Conservation (phyloP, 148 eudicot genomes). For the Rhododendron griersonianum region DNA sequence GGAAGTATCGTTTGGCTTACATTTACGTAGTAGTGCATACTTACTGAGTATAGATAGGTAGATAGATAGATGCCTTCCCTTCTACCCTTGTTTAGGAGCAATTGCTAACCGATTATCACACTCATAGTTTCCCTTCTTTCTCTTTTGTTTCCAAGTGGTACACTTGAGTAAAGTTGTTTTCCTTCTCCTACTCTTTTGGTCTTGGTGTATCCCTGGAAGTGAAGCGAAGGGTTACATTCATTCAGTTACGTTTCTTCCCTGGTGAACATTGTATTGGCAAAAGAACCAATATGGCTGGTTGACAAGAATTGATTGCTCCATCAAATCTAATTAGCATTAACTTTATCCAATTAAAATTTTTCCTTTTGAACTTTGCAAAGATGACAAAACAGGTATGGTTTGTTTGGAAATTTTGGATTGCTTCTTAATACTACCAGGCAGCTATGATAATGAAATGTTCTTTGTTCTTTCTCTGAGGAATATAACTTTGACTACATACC, state of each 20-base stretch:
- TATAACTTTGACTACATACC: not conserved
- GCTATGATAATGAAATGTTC: not conserved
- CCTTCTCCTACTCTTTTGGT: not conserved
- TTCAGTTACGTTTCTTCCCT: not conserved
- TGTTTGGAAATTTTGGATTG: not conserved
- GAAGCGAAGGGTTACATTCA: not conserved
- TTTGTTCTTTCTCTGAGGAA: not conserved
- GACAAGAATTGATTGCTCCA: not conserved
- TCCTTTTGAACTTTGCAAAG: not conserved
- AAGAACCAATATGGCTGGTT: not conserved
- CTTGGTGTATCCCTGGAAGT: not conserved
- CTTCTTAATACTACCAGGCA: not conserved
- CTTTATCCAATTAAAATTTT: not conserved
- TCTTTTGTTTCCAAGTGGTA: not conserved
- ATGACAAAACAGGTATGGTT: not conserved
- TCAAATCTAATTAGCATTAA: not conserved
- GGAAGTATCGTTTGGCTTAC: not conserved
- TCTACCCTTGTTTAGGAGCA: not conserved
- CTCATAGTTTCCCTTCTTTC: not conserved
- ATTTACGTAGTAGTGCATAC: not conserved
- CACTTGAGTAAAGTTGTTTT: not conserved
- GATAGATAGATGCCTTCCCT: not conserved
- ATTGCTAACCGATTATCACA: not conserved
- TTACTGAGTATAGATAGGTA: not conserved
- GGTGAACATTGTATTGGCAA: not conserved